Base-by-base conservation (phyloP, 768 basidiomycete species). In the Boletus huronensis region DNA sequence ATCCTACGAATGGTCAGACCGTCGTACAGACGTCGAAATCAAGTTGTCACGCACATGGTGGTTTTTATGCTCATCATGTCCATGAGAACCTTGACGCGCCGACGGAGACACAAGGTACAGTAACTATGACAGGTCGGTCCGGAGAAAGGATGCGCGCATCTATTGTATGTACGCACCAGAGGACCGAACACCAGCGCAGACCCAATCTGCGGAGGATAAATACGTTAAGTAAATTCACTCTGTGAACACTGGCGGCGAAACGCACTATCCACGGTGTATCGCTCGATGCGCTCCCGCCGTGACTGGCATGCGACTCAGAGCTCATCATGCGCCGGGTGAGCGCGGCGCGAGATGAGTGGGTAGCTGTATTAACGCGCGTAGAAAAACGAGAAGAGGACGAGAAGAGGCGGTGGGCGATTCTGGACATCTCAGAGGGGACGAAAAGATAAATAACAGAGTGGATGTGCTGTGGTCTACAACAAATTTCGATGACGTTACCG, bases 141-240 rank as follows among this genome's bases (percentile, higher is more conserved):
- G 5, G 10, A 42, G 39, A 41, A 32, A 52, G 11, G 32, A 32
- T 23, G 11, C 0, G 14, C 19, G 7, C 28, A 26, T 31, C 11
- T 3, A 40, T 17, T 25, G 9, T 23, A 49, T 46, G 43, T 19
- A 55, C 69, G 42, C 39, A 72, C 71, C 50, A 59, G 52, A 48
- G 70, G 65, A 51, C 71, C 71, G 40, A 71, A 71, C 46, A 70
- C 53, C 35, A 71, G 45, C 17, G 65, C 67, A 14, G 70, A 71
- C 40, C 71, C 71, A 40, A 71, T 57, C 71, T 71, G 26, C 3
- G 5, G 21, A 45, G 40, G 2, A 29, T 29, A 21, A 36, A 56
- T 19, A 31, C 6, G 26, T 39, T 38, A 32, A 49, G 44, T 1
- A 52, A 46, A 25, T 47, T 23, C 7, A 16, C 3, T 25, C 6